Conservation (phyloP, 192 early-diverging fungal genomes). For the Coemansia sp. region DNA sequence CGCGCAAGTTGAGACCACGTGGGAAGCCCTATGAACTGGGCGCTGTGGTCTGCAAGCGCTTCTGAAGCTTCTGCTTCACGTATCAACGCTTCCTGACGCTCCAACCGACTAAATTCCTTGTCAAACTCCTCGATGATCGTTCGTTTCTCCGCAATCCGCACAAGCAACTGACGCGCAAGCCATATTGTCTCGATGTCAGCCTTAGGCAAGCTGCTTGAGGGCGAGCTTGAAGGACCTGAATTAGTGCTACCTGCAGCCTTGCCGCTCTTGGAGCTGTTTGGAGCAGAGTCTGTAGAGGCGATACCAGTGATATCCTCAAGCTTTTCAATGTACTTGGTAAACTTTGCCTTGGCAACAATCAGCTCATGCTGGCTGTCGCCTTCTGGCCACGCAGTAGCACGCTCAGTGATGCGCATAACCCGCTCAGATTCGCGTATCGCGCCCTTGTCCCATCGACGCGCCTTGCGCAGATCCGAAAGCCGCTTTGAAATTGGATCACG, state of each 20-base stretch:
- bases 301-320: constrained; percentile 35
- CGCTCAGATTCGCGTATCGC: constrained; percentile 42
- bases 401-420: constrained; percentile 43
- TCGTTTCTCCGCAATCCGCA: constrained; percentile 40
- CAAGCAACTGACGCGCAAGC: constrained; percentile 53
- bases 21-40: constrained; percentile 27
- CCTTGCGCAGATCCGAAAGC: constrained; percentile 43
- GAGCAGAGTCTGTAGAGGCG: background rate
- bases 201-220: constrained; percentile 20
- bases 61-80: constrained; percentile 38
- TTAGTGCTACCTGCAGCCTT: background rate
- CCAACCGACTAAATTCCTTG: constrained; percentile 50
- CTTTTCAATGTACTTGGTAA: constrained; percentile 52
- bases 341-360: constrained; percentile 48
- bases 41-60: constrained; percentile 4
- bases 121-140: constrained; percentile 53
- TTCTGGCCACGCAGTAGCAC: constrained; percentile 46
- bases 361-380: constrained; percentile 53
- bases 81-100: constrained; percentile 44
- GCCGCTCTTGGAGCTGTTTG: background rate
- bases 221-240: background rate
- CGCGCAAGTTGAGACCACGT: constrained; percentile 54
- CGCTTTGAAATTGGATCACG: constrained; percentile 57
- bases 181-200: constrained; percentile 56
- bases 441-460: constrained; percentile 38